Evolutionary conservation across 306 rosid species (phyloP).

Genomic region (Lathyrus aphaca): DNA sequence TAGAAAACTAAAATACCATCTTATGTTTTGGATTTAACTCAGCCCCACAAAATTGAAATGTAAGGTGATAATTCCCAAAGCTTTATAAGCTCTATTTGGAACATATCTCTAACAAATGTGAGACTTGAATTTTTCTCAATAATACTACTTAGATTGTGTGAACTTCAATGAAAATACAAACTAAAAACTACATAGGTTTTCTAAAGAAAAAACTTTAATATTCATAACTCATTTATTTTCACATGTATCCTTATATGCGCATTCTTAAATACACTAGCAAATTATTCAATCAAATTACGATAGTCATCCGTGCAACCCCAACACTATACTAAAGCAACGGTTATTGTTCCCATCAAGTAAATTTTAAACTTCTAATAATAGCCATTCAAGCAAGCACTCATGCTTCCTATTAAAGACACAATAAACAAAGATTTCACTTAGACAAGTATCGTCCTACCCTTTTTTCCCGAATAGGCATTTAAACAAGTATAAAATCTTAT

Average conservation of each 20-base stretch:
- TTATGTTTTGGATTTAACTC: background rate
- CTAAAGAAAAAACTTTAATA: slow-evolving; percentile 17
- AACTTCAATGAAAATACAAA: slow-evolving; percentile 29
- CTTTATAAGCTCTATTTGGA: background rate
- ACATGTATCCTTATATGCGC: slow-evolving; percentile 13
- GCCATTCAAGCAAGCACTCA: slow-evolving; percentile 1
- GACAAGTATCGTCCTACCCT: background rate
- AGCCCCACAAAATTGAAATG: background rate
- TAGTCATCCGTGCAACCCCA: background rate
- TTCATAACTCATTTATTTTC: slow-evolving; percentile 13
- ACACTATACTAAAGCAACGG: slow-evolving; percentile 6
- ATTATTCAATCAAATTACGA: background rate
- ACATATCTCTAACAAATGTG: background rate
- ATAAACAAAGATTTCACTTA: background rate
- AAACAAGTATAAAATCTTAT: slow-evolving; percentile 13
- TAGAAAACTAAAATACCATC: background rate
- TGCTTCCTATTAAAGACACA: slow-evolving; percentile 14
- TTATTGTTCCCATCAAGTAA: slow-evolving; percentile 23
- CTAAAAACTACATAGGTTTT: slow-evolving; percentile 2
- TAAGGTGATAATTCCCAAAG: background rate
- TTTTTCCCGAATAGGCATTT: slow-evolving; percentile 11
- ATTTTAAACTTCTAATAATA: background rate
- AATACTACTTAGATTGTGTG: background rate
- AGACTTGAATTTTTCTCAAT: background rate
- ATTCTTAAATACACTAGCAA: slow-evolving; percentile 10